Evolutionary conservation across 2,329 filamentous ascomycete species (phyloP).

Genomic region (Chaetomium globosum): DNA sequence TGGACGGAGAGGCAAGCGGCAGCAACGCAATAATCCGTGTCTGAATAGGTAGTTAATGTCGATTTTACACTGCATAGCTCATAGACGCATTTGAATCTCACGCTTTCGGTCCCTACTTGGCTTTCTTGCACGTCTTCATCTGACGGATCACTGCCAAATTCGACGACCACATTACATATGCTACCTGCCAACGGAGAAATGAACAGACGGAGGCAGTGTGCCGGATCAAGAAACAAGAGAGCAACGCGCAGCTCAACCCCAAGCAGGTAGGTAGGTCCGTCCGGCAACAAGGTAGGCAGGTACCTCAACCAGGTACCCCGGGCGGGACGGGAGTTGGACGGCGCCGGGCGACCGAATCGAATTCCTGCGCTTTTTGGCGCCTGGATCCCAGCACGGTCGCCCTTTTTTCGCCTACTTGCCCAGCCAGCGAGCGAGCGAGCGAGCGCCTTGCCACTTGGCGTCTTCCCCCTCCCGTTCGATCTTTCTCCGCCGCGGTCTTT

Average conservation of each 20-base stretch:
- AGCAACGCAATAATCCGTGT: constrained; percentile 1
- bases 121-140: background rate
- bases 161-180: background rate
- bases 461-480: too few relatives aligned
- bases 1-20: background rate
- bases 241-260: background rate
- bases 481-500: background rate
- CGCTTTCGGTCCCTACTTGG: background rate
- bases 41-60: background rate
- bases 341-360: background rate
- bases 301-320: background rate
- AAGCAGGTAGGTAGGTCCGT: too few relatives aligned
- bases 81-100: background rate
- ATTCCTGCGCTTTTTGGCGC: constrained; percentile 13
- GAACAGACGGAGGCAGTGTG: background rate
- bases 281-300: background rate
- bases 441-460: background rate
- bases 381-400: background rate
- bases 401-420: background rate
- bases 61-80: background rate
- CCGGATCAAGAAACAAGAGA: background rate
- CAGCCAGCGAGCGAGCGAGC: background rate
- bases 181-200: background rate
- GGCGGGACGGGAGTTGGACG: background rate
- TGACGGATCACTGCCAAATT: background rate